Percentiles rank a stretch among this genome's conserved stretches.
Conservation (phyloP, 495 filamentous ascomycete species). For the Tuber melanosporum region DNA sequence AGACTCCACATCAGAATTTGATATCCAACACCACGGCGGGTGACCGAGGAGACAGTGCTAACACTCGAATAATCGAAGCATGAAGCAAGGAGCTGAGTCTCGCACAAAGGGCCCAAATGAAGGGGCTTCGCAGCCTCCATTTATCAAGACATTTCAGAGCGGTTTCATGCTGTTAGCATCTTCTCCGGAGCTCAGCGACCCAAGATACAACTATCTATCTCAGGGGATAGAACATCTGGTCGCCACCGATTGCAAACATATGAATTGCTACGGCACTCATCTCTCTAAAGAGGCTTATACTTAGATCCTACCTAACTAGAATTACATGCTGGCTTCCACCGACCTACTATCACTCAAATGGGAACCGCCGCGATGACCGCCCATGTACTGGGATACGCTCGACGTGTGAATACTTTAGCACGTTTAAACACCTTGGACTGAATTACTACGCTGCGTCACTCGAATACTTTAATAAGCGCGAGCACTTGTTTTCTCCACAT, state of each 20-base stretch:
- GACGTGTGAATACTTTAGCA: background rate
- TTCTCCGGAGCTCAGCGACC: background rate
- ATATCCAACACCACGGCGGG: background rate
- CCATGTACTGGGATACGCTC: background rate
- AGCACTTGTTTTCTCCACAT: background rate
- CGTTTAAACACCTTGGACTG: background rate
- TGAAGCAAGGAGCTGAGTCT: background rate
- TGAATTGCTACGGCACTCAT: background rate
- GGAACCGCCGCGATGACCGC: background rate
- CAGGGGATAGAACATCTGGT: background rate
- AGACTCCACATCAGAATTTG: background rate
- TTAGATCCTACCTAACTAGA: background rate
- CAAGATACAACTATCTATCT: background rate
- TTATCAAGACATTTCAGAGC: background rate
- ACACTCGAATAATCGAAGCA: background rate
- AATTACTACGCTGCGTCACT: slow-evolving; percentile 1
- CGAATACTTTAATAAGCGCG: background rate
- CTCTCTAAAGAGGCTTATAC: background rate
- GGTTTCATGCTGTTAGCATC: background rate
- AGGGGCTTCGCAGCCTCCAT: background rate
- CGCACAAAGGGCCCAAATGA: background rate
- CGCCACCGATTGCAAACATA: background rate
- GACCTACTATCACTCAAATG: background rate
- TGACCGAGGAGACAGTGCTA: background rate
- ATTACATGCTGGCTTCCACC: background rate